Conservation (phyloP, 140 eudicot species). For the Stevia rebaudiana region DNA sequence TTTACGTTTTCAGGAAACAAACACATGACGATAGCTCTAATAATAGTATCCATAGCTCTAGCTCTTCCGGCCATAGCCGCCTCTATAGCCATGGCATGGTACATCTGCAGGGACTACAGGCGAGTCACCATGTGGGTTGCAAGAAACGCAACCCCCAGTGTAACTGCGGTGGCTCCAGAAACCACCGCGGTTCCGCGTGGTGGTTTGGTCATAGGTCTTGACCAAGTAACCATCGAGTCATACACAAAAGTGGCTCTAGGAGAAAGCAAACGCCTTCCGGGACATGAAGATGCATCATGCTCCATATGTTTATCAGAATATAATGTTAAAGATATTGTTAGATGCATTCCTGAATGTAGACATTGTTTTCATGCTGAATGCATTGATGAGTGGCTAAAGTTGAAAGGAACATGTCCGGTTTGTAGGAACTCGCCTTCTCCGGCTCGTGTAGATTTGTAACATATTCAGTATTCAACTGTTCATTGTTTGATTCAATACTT, state of each 20-base stretch:
- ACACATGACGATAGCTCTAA: slow-evolving; percentile 31
- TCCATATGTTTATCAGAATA: slow-evolving; percentile 75
- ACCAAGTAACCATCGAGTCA: slow-evolving; percentile 65
- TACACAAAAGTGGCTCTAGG: slow-evolving; percentile 69
- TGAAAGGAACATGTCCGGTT: slow-evolving; percentile 75
- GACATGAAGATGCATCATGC: slow-evolving; percentile 57
- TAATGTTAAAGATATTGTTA: slow-evolving; percentile 46
- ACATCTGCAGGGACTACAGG: slow-evolving; percentile 21
- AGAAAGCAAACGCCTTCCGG: slow-evolving; percentile 73
- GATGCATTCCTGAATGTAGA: slow-evolving; percentile 74
- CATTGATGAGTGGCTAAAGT: slow-evolving; percentile 72
- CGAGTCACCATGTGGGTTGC: slow-evolving; percentile 19
- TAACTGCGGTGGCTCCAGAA: slow-evolving; percentile 32
- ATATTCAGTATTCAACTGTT: not conserved
- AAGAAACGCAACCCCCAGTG: slow-evolving; percentile 7
- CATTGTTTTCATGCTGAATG: slow-evolving; percentile 89
- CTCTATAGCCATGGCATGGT: slow-evolving; percentile 26
- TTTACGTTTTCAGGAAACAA: slow-evolving; percentile 27
- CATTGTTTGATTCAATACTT: slow-evolving; percentile 11
- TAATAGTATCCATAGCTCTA: slow-evolving; percentile 46
- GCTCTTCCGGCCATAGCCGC: slow-evolving; percentile 58
- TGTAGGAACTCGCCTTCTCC: slow-evolving; percentile 75
- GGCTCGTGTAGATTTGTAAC: slow-evolving; percentile 20
- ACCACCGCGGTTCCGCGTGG: not conserved
- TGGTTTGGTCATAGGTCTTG: slow-evolving; percentile 43